Evolutionary conservation across 116 monocot species (phyloP), one percentile per base, ranked within the genome.

Genomic region (Dioscorea cayenensis): DNA sequence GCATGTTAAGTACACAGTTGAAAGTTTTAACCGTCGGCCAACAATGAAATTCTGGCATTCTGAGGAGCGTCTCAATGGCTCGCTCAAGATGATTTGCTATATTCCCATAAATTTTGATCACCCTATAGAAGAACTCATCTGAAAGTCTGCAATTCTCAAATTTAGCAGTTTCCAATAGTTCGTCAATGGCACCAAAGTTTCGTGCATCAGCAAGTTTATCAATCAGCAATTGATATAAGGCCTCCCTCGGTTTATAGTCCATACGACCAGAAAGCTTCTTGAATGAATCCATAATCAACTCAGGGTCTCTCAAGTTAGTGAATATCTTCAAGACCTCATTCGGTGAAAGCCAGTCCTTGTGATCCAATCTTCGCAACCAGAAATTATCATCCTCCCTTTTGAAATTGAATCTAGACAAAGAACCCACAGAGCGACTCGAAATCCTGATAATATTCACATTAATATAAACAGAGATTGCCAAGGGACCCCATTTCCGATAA

Each of bases 311-410:
- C 20, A 87, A 23, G 50, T 83, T 76, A 6, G 35, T 71, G 63
- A 95, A 89, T 25, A 95, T 76, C 66, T 92, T 92, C 7, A 95
- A 71, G 28, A 87, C 66, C 76, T 95, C 92, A 51, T 89, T 91
- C 62, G 95, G 95, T 12, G 95, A 73, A 32, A 92, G 87, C 92
- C 95, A 95, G 32, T 92, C 95, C 73, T 77, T 85, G 70, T 85
- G 89, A 49, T 89, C 82, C 28, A 95, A 74, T 63, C 78, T 76
- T 25, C 48, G 51, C 50, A 85, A 63, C 85, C 89, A 89, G 36
- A 78, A 85, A n/a, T 52, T 55, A 28, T 89, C 89, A 76, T 71
- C 73, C 50, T 77, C 69, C 64, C 29, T 43, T 27, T 52, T 20
- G 43, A 0, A 65, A 29, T 19, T 77, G 14, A 83, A 75, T 63